Conservation (phyloP, 2,329 filamentous ascomycete species). For the Furcasterigmium sp. region DNA sequence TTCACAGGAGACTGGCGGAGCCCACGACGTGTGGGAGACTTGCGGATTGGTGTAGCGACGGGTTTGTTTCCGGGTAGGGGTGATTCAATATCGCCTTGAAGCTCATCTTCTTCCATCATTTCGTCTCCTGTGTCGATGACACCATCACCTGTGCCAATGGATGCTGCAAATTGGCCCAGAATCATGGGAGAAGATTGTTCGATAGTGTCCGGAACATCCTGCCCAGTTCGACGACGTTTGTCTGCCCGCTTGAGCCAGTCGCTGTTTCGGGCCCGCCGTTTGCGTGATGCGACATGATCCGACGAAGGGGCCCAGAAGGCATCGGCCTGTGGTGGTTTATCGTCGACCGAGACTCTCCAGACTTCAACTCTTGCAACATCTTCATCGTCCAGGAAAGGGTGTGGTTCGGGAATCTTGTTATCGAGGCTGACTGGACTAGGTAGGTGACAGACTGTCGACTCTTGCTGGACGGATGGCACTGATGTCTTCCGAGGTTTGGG, state of each 20-base stretch:
- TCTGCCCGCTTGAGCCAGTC: constrained; percentile 25
- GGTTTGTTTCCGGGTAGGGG: not conserved
- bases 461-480: not conserved
- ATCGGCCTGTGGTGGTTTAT: constrained; percentile 8
- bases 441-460: constrained; percentile 26
- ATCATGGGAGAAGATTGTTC: not conserved
- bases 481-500: constrained; percentile 1
- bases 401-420: constrained; percentile 18
- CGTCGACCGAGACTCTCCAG: constrained; percentile 20
- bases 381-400: constrained; percentile 24
- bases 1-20: not conserved
- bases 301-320: constrained; percentile 19
- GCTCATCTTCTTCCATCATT: not conserved
- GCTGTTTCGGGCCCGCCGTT: constrained; percentile 17
- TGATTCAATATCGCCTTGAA: not conserved
- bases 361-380: constrained; percentile 23
- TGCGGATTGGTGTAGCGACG: not conserved
- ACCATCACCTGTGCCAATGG: too few species aligned
- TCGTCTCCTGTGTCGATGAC: too few species aligned
- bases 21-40: not conserved
- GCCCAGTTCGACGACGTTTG: constrained; percentile 18
- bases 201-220: not conserved
- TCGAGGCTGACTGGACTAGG: constrained; percentile 35
- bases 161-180: too few species aligned
- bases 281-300: constrained; percentile 3